Conservation (phyloP, 179 eudicot species). For the Pouteria campechiana region DNA sequence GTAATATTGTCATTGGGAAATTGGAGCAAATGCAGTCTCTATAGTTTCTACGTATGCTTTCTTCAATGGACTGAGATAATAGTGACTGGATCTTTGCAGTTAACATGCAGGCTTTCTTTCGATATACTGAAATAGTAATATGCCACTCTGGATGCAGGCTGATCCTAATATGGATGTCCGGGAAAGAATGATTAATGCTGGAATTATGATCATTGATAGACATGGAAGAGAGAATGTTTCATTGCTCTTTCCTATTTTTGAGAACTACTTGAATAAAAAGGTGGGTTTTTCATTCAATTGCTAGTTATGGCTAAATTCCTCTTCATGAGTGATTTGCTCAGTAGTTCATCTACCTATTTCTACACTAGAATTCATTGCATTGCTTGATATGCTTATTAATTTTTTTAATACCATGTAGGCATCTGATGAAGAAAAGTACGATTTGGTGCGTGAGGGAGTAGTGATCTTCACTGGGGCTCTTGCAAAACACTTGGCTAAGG, state of each 20-base stretch:
- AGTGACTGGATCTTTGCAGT: no score
- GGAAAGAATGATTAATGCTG: constrained; percentile 98
- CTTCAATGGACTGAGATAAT: no score
- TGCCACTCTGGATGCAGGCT: constrained; percentile 85
- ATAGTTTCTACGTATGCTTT: no score
- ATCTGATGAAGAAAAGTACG: constrained; percentile 85
- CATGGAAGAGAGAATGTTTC: constrained; percentile 89
- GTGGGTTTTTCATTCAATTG: constrained; percentile 15
- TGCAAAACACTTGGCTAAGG: constrained; percentile 92
- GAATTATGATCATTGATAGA: constrained; percentile 84
- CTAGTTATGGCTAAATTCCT: no score
- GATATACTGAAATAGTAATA: no score
- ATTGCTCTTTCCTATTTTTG: constrained; percentile 88
- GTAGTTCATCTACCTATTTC: background rate
- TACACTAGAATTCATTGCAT: no score
- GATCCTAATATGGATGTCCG: constrained; percentile 91
- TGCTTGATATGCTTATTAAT: background rate
- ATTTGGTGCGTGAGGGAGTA: constrained; percentile 99
- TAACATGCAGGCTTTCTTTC: no score
- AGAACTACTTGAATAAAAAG: constrained; percentile 94
- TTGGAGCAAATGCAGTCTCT: no score
- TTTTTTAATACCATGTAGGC: constrained; percentile 33
- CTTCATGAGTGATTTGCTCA: background rate
- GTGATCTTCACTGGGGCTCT: constrained; percentile 96
- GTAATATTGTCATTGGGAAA: no score